These are phyloP conservation scores for Phytophthora sojae DNA, from an alignment of 352 stramenopile genomes.

Conservation along the genomic window DNA sequence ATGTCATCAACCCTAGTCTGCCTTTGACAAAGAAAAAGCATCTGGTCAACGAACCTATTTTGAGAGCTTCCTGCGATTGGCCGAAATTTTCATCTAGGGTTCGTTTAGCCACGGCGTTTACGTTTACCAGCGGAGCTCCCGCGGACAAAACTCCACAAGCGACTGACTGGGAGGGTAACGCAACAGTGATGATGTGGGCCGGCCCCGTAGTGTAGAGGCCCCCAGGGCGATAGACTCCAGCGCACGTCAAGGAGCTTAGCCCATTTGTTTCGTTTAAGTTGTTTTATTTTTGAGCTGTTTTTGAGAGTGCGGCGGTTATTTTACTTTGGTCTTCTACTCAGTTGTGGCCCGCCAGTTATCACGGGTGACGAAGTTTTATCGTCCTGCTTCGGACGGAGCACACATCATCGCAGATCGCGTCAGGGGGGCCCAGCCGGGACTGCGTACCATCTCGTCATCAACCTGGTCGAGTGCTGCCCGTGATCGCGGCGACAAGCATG, in stretches of 20 bases:
- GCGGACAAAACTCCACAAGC: too few species aligned
- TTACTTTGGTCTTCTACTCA: not conserved
- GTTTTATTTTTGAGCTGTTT: too few species aligned
- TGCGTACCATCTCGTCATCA: not conserved
- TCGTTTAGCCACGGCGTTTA: too few species aligned
- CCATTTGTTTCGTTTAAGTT: too few species aligned
- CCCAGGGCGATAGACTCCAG: too few species aligned
- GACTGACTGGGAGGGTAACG: too few species aligned
- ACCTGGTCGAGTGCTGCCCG: not conserved
- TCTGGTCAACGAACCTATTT: too few species aligned
- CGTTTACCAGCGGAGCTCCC: too few species aligned
- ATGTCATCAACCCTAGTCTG: not conserved
- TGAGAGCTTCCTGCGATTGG: not conserved
- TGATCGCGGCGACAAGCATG: not conserved
- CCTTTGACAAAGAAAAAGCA: too few species aligned
- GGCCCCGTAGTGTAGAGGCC: too few species aligned
- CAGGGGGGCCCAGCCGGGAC: not conserved
- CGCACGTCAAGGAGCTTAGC: too few species aligned
- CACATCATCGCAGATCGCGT: not conserved
- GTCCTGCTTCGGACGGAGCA: not conserved
- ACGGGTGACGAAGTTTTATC: not conserved
- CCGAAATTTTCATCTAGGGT: not conserved
- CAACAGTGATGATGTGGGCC: too few species aligned
- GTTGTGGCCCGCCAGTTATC: not conserved
- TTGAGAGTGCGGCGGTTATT: not conserved